phyloP scores from a whole-genome alignment of 2,329 filamentous ascomycete species.

The Ceratocystis albifundus region DNA sequence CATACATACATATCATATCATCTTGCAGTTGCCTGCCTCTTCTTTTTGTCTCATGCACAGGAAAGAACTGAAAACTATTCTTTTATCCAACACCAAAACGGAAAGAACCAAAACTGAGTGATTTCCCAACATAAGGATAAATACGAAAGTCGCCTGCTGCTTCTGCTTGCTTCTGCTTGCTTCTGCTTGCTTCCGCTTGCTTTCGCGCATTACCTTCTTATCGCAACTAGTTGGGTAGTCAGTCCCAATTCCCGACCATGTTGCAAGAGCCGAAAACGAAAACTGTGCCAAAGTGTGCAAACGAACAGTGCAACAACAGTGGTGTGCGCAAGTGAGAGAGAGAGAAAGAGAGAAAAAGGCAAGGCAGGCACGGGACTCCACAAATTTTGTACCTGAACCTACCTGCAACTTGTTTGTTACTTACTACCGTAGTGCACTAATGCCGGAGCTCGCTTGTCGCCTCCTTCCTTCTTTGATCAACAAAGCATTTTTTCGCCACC shows the following conservation, averaged over 20 bases:
- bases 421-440: background rate
- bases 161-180: background rate
- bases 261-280: conserved; percentile 2
- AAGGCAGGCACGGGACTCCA: background rate
- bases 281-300: background rate
- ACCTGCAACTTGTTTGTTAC: background rate
- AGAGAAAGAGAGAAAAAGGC: too few species aligned
- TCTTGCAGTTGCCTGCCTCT: background rate
- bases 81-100: background rate
- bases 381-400: background rate
- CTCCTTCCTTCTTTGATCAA: background rate
- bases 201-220: background rate
- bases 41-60: background rate
- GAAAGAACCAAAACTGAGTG: background rate
- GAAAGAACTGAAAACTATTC: background rate
- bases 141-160: background rate
- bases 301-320: background rate
- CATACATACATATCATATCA: too few species aligned
- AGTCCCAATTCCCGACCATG: background rate
- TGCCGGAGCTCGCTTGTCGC: background rate
- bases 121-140: background rate
- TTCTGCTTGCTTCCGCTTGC: background rate
- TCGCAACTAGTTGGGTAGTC: background rate
- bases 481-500: background rate
- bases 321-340: conserved; percentile 1